A percentile compares a stretch with the other conserved stretches of the same genome.
Conservation (phyloP, 2,329 filamentous ascomycete genomes). For the Claviceps maximensis region DNA sequence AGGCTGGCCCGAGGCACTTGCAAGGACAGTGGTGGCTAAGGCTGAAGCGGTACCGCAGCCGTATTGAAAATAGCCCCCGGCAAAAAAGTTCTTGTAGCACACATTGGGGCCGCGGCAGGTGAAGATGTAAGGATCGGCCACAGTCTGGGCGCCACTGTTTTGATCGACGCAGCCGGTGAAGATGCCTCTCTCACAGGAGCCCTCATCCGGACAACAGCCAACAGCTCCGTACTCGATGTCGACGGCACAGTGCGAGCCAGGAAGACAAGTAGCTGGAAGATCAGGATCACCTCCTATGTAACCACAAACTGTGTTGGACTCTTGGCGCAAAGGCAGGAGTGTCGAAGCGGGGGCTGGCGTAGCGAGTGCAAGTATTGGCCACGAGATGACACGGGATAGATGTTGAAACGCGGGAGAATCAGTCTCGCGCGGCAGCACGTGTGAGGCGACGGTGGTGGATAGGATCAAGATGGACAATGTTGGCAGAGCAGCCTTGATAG, state of each 20-base stretch:
- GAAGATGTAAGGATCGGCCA: conserved; percentile 41
- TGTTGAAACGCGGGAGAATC: conserved; percentile 20
- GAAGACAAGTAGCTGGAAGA: conserved; percentile 42
- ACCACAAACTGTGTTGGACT: conserved; percentile 43
- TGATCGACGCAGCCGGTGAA: conserved; percentile 44
- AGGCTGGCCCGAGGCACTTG: conserved; percentile 29
- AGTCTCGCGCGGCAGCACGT: conserved; percentile 29
- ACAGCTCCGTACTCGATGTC: conserved; percentile 35
- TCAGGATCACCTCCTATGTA: conserved; percentile 39
- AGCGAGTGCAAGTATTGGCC: conserved; percentile 14
- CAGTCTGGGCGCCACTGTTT: conserved; percentile 35
- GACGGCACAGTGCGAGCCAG: conserved; percentile 45
- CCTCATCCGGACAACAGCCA: conserved; percentile 41
- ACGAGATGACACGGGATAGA: conserved; percentile 24
- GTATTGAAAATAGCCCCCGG: conserved; percentile 42
- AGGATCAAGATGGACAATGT: conserved; percentile 21
- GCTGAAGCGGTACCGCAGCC: conserved; percentile 39
- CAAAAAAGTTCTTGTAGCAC: conserved; percentile 43
- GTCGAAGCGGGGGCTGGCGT: conserved; percentile 25
- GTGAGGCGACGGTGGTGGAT: conserved; percentile 19
- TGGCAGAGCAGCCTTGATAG: conserved; percentile 21
- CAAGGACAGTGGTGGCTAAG: conserved; percentile 34
- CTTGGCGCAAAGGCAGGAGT: conserved; percentile 25
- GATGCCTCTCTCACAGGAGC: conserved; percentile 38
- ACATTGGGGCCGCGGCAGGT: conserved; percentile 38